Evolutionary conservation across 495 filamentous ascomycete genomes (phyloP), one percentile per base, ranked within the genome.

Genomic region (Pyrenula massariospora): DNA sequence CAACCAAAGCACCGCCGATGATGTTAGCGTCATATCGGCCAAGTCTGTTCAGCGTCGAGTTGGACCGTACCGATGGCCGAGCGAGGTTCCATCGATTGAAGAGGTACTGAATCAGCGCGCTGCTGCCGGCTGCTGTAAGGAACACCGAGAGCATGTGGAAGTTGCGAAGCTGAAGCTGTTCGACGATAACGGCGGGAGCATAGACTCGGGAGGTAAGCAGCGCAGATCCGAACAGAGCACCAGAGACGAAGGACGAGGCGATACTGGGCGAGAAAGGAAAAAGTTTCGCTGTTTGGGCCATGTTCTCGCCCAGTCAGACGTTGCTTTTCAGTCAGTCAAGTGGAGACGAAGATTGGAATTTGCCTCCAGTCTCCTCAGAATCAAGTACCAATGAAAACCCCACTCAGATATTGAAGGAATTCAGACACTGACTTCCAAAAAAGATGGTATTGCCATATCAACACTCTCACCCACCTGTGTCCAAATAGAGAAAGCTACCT

Each of bases 91-190:
- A 52, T 2, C 68, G 68, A 0, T 74, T 70, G 0, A 59, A 59
- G 49, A 72, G 56, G 31, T 59, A 52, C 21, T 51, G 12, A 31
- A 70, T 78, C 56, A 76, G 82, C 80, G 77, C 75, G 67, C 73
- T 77, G 53, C 65, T 71, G 12, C 73, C 78, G 3, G 77, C 71
- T 3, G 79, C 81, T 25, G 74, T 67, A 2, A 82, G 64, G 57
- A 84, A 84, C 1, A 74, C 72, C 59, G 80, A 71, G 24, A 81
- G 62, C 81, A 84, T 83, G 56, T 78, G 75, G 63, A 76, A 82
- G 66, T 79, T 73, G 36, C 67, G 59, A 8, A 83, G 68, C 22
- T 63, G 65, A 68, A 84, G 73, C 62, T 84, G 80, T 0, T 62
- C 63, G 52, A 79, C 56, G 58, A 84, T 82, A 58, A 77, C 68